A percentile compares a stretch with the other conserved stretches of the same genome.
phyloP scores from a whole-genome alignment of 2,329 filamentous ascomycete genomes.

The Nemania sp. region DNA sequence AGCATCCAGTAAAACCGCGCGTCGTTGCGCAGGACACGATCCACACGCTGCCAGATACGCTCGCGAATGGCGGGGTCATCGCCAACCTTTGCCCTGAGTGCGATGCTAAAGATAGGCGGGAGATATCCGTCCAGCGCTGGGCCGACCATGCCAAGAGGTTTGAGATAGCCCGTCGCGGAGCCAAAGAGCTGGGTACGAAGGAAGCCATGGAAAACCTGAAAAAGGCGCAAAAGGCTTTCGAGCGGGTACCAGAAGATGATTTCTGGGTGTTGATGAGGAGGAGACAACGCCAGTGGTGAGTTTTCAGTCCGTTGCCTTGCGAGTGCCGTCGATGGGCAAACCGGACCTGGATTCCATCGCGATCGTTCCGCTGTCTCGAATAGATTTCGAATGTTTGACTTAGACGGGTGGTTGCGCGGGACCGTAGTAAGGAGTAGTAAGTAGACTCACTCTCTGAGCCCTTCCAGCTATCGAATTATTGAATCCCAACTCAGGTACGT shows the following conservation, averaged over 20 bases:
- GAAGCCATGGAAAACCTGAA: conserved; percentile 19
- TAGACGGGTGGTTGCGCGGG: too few relatives aligned
- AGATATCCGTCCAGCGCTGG: conserved; percentile 15
- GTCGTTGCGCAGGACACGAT: conserved; percentile 40
- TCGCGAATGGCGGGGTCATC: conserved; percentile 40
- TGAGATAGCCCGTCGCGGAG: conserved; percentile 18
- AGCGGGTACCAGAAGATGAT: conserved; percentile 20
- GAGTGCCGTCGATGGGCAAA: too few relatives aligned
- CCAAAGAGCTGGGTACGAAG: conserved; percentile 14
- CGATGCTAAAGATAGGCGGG: conserved; percentile 5
- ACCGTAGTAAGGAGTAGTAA: too few relatives aligned
- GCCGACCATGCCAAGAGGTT: conserved; percentile 15
- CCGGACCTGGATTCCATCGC: too few relatives aligned
- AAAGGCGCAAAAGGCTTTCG: conserved; percentile 27
- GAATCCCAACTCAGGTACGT: too few relatives aligned
- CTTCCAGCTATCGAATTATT: too few relatives aligned
- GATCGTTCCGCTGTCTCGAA: too few relatives aligned
- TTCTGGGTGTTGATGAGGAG: conserved; percentile 8
- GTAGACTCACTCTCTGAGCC: too few relatives aligned
- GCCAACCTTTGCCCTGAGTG: conserved; percentile 27
- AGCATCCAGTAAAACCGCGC: conserved; percentile 37
- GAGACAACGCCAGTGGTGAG: conserved; percentile 25
- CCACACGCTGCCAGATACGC: conserved; percentile 41
- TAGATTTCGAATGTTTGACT: too few relatives aligned
- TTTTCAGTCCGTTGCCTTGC: not conserved